Evolutionary conservation across 1,284 basidiomycete genomes (phyloP), one percentile per base, ranked within the genome.

Genomic region (Ustilago bromivora): DNA sequence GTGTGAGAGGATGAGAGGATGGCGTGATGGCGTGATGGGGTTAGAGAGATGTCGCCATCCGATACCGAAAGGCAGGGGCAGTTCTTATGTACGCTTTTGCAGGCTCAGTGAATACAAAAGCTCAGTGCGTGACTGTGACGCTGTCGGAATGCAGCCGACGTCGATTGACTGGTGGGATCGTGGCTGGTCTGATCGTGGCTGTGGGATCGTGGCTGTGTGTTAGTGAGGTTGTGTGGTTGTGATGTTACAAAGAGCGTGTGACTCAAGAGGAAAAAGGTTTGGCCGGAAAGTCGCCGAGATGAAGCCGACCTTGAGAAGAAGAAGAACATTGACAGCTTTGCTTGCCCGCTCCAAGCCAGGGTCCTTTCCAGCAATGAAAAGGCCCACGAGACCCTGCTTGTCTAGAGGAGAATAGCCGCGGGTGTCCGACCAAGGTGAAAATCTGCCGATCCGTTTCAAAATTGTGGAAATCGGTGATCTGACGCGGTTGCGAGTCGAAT

Each of bases 211-310:
- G 23, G 23, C 23, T 28, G 23, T 3, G 23, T 34, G 51, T 3
- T 53, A 31, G 31, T 53, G 51, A 35, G 15, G 28, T 23, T 49
- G 23, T 41, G 40, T 12, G 7, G 12, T 12, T 41, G 55, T 57
- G 55, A 41, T 32, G 23, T 31, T 32, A 41, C 12, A 41, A 32
- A 57, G 40, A 40, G 19, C 19, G 23, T 54, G 57, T 59, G 57
- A 59, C 34, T 53, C 23, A 40, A 41, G 13, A 17, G 15, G 13
- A 41, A n/a, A 51, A 60, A 40, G 49, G 36, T 19, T 51, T 10
- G 57, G 31, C 58, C 66, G 66, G 66, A 41, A 53, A 55, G 60
- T 58, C 41, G 60, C 60, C 66, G 66, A 68, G 56, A 68, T 68
- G 66, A 68, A 62, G 56, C 60, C 59, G 66, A 41, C 13, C 17